phyloP scores from a whole-genome alignment of 495 filamentous ascomycete species.

The Tetracladium setigerum region DNA sequence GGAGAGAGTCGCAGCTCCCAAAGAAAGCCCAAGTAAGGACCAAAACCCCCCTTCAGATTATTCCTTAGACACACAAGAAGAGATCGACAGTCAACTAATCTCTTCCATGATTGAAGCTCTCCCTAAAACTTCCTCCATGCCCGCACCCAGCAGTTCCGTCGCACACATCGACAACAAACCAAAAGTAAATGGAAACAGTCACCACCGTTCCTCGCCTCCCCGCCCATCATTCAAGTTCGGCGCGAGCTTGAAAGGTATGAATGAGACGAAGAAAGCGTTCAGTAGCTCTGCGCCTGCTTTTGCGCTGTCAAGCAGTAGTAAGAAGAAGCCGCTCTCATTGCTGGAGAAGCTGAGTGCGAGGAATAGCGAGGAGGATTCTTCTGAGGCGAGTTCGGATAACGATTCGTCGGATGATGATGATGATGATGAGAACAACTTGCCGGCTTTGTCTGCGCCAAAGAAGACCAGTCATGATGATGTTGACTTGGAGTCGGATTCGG shows the following conservation, averaged over 20 bases:
- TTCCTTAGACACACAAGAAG: conserved; percentile 10
- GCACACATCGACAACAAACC: too few relatives aligned
- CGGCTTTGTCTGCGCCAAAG: too few relatives aligned
- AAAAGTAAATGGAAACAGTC: background rate
- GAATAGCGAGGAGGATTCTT: too few relatives aligned
- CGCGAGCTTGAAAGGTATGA: conserved; percentile 6
- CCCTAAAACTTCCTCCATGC: background rate
- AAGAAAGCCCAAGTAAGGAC: conserved; percentile 1
- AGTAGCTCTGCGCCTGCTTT: background rate
- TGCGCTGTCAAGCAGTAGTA: too few relatives aligned
- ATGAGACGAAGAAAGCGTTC: background rate
- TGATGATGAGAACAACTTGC: too few relatives aligned
- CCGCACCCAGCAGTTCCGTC: too few relatives aligned
- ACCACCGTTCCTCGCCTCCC: conserved; percentile 4
- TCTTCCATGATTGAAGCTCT: conserved; percentile 16
- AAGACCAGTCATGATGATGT: too few relatives aligned
- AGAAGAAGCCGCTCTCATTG: background rate
- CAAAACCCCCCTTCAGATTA: conserved; percentile 2
- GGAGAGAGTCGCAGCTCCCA: background rate
- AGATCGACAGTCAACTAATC: conserved; percentile 21
- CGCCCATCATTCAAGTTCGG: conserved; percentile 6
- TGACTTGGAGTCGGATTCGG: too few relatives aligned
- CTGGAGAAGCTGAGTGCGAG: background rate
- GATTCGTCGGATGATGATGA: too few relatives aligned
- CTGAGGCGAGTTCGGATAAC: background rate